Evolutionary conservation across 1,139 yeast genomes (phyloP).

Genomic region (Meyerozyma carpophila): DNA sequence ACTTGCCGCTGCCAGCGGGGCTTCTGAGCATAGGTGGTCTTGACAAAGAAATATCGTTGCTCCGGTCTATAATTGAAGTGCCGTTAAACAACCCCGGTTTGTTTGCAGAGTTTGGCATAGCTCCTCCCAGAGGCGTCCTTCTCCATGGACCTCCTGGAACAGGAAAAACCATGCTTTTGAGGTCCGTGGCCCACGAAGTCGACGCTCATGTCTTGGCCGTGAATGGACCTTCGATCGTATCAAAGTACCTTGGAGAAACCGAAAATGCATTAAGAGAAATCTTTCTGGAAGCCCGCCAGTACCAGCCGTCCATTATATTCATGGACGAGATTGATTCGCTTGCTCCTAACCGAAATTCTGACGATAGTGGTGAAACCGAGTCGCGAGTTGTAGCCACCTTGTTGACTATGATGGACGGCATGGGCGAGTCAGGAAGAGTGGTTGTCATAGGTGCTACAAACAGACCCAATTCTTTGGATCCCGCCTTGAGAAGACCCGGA

Average conservation of each 20-base stretch:
- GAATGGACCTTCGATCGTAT: conserved; percentile 87
- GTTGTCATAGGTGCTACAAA: conserved; percentile 82
- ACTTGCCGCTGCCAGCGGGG: conserved; percentile 34
- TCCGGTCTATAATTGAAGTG: conserved; percentile 67
- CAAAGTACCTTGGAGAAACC: conserved; percentile 91
- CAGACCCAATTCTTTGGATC: conserved; percentile 73
- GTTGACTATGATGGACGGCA: conserved; percentile 84
- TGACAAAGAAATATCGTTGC: conserved; percentile 50
- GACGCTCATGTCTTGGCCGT: conserved; percentile 80
- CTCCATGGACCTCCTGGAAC: conserved; percentile 98
- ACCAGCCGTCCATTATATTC: conserved; percentile 80
- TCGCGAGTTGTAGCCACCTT: conserved; percentile 85
- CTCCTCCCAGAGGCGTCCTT: conserved; percentile 85
- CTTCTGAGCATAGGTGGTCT: conserved; percentile 76
- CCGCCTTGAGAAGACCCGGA: conserved; percentile 54
- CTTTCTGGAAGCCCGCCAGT: conserved; percentile 76
- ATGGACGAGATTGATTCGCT: conserved; percentile 92
- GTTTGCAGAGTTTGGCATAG: conserved; percentile 79
- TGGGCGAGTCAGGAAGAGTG: conserved; percentile 63
- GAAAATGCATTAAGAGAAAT: conserved; percentile 78
- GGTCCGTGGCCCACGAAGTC: conserved; percentile 70
- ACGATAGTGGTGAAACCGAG: conserved; percentile 86
- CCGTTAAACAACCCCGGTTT: conserved; percentile 76
- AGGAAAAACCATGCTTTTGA: conserved; percentile 85
- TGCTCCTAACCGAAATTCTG: conserved; percentile 76